A percentile compares a stretch with the other conserved stretches of the same genome.
These are phyloP conservation scores for Rhododendron molle DNA, from an alignment of 148 eudicot species.

Conservation along the genomic window DNA sequence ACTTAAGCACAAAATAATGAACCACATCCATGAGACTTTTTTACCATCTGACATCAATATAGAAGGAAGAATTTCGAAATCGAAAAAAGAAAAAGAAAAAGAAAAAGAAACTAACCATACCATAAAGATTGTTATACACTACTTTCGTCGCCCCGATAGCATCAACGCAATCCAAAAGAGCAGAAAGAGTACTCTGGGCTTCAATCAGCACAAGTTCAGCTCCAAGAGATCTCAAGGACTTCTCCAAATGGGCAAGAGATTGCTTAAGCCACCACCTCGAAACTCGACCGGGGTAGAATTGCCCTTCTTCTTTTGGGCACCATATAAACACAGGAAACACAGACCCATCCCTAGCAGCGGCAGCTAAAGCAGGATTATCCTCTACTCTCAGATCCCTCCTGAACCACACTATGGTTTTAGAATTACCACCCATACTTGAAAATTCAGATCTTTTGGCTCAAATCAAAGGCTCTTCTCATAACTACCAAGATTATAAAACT, in stretches of 20 bases:
- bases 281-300: constrained; percentile 85
- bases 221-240: constrained; percentile 79
- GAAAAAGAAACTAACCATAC: constrained; percentile 32
- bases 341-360: constrained; percentile 86
- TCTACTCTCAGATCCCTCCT: constrained; percentile 95
- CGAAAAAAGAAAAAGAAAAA: background rate
- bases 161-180: constrained; percentile 61
- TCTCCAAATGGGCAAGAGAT: constrained; percentile 63
- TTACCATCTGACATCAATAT: background rate
- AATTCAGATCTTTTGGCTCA: constrained; percentile 8
- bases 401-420: constrained; percentile 85
- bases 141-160: constrained; percentile 83
- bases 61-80: background rate
- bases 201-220: constrained; percentile 58
- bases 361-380: constrained; percentile 89
- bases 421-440: constrained; percentile 39
- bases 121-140: constrained; percentile 88
- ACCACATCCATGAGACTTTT: background rate
- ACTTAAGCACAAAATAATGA: background rate
- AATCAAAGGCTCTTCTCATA: background rate
- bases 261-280: constrained; percentile 99
- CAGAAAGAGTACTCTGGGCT: constrained; percentile 67
- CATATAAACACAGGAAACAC: constrained; percentile 77
- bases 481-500: background rate
- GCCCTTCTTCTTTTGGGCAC: constrained; percentile 98